phyloP scores from a whole-genome alignment of 2,329 filamentous ascomycete species.

The Scopulariopsis brevicaulis region DNA sequence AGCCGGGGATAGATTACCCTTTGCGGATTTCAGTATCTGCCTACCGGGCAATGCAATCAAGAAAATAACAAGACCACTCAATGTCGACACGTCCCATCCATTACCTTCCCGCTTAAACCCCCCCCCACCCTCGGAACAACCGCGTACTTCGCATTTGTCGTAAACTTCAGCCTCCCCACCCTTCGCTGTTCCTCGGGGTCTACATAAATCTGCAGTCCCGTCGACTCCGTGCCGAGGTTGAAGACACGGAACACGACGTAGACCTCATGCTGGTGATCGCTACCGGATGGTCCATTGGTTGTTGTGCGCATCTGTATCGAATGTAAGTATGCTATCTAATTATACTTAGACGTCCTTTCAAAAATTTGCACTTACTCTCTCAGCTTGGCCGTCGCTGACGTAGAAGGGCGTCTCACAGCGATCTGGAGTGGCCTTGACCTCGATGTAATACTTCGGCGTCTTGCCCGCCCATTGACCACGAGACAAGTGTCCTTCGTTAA shows the following conservation, averaged over 20 bases:
- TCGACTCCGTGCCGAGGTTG: conserved; percentile 16
- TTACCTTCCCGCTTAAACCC: no score
- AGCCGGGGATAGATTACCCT: no score
- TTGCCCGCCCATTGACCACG: conserved; percentile 14
- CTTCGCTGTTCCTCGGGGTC: conserved; percentile 15
- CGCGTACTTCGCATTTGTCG: not conserved
- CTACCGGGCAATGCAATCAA: no score
- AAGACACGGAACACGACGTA: conserved; percentile 30
- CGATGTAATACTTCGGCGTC: conserved; percentile 30
- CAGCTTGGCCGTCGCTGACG: conserved; percentile 28
- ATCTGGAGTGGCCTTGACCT: conserved; percentile 36
- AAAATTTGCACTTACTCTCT: not conserved
- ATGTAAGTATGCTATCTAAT: not conserved
- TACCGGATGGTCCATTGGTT: conserved; percentile 5
- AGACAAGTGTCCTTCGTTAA: conserved; percentile 19
- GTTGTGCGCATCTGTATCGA: not conserved
- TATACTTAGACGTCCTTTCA: no score
- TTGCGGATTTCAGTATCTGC: no score
- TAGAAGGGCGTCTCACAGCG: conserved; percentile 27
- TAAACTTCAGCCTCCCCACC: not conserved
- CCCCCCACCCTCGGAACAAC: no score
- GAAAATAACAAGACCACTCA: no score
- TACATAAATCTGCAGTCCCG: conserved; percentile 23
- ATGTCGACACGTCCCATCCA: no score
- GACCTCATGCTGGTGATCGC: conserved; percentile 10